These are phyloP conservation scores for Cutaneotrichosporon spelunceum DNA, from an alignment of 1,284 basidiomycete genomes.

Conservation along the genomic window DNA sequence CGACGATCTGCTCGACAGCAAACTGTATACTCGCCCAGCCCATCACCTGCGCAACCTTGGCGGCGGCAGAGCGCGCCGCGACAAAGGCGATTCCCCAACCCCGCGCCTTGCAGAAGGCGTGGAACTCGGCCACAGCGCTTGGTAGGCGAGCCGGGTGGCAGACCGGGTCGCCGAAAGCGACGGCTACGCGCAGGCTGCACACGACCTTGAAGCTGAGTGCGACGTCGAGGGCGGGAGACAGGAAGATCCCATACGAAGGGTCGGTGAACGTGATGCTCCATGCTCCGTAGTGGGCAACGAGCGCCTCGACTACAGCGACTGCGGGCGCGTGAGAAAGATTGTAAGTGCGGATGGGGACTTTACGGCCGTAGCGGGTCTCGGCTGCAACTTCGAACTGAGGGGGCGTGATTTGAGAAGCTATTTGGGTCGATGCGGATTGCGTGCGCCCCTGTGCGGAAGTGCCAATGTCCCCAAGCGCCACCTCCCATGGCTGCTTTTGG, in stretches of 20 bases:
- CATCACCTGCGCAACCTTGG: not conserved
- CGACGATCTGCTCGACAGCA: conserved; percentile 16
- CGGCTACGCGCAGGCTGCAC: conserved; percentile 4
- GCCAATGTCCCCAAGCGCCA: conserved; percentile 10
- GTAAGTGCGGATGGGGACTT: not conserved
- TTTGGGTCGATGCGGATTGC: not conserved
- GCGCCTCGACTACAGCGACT: conserved; percentile 11
- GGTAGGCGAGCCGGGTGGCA: conserved; percentile 3
- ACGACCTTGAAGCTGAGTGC: conserved; percentile 20
- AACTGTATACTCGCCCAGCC: conserved; percentile 19
- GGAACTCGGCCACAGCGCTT: conserved; percentile 12
- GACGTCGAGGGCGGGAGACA: conserved; percentile 11
- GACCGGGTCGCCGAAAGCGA: conserved; percentile 18
- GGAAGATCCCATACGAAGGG: conserved; percentile 19
- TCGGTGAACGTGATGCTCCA: conserved; percentile 24
- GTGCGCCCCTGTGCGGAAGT: not conserved
- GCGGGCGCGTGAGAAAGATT: conserved; percentile 10
- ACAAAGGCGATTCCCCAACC: conserved; percentile 18
- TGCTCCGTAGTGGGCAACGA: conserved; percentile 11
- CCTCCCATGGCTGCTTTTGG: conserved; percentile 16
- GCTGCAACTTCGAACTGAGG: not conserved
- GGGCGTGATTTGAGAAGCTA: not conserved
- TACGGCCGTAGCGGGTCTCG: not conserved
- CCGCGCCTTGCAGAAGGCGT: not conserved
- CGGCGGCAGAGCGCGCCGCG: conserved; percentile 6